Evolutionary conservation across 176 grass and related monocot species (phyloP).

Genomic region (Guadua angustifolia): DNA sequence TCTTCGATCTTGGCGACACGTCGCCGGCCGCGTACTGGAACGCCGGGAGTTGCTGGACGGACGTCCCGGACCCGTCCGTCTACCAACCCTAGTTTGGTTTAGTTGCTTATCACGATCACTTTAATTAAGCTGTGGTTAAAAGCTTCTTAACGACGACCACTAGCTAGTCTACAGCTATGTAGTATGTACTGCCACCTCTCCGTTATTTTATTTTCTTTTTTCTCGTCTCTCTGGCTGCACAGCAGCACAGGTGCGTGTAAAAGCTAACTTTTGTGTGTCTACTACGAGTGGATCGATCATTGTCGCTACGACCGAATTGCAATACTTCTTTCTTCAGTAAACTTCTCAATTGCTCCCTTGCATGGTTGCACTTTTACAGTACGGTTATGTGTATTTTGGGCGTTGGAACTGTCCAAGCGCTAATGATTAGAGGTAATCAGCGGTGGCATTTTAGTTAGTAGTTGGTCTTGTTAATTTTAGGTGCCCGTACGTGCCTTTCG

Average conservation of each 20-base stretch:
- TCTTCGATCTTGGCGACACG: constrained; percentile 59
- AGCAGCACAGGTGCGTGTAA: constrained; percentile 24
- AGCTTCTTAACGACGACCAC: constrained; percentile 47
- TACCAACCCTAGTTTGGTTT: constrained; percentile 57
- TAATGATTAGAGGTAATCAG: neutral
- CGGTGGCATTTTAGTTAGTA: constrained; percentile 9
- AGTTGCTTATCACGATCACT: constrained; percentile 32
- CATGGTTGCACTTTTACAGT: neutral
- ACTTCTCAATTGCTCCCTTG: too few relatives aligned
- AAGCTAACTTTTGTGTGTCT: constrained; percentile 39
- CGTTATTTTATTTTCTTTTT: neutral
- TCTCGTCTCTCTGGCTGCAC: constrained; percentile 15
- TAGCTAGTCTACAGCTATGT: constrained; percentile 10
- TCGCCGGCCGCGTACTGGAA: constrained; percentile 48
- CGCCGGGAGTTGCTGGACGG: constrained; percentile 55
- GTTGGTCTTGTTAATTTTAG: constrained; percentile 40
- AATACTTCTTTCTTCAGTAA: too few relatives aligned
- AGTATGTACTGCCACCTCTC: neutral
- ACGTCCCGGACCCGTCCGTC: constrained; percentile 46
- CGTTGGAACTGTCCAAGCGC: neutral
- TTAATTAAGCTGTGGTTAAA: constrained; percentile 45
- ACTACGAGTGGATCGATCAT: neutral
- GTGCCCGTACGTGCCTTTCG: constrained; percentile 23
- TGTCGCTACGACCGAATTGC: neutral
- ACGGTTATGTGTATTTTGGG: neutral